phyloP scores from a whole-genome alignment of 2,329 filamentous ascomycete species.

The Penicillium olsonii region DNA sequence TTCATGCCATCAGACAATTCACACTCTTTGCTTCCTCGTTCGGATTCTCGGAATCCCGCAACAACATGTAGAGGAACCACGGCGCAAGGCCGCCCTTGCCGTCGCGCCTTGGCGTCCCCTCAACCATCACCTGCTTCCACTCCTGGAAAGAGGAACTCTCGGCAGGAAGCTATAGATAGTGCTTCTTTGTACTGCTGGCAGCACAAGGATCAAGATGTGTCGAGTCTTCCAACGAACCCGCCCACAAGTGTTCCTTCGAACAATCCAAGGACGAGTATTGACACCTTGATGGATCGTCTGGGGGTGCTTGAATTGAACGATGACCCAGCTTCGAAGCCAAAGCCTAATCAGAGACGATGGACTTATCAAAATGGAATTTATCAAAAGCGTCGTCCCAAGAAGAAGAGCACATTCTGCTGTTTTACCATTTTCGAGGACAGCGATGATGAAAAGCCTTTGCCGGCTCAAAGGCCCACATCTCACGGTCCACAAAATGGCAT shows the following conservation, averaged over 20 bases:
- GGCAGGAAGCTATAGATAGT: constrained; percentile 27
- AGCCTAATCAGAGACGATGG: constrained; percentile 5
- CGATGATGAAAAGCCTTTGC: constrained; percentile 27
- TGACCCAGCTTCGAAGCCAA: constrained; percentile 11
- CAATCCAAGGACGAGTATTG: constrained; percentile 74
- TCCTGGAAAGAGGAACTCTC: constrained; percentile 26
- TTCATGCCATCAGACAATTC: constrained; percentile 74
- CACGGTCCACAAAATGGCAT: constrained; percentile 7
- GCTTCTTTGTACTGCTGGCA: constrained; percentile 80
- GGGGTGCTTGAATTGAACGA: constrained; percentile 69
- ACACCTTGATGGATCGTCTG: constrained; percentile 79
- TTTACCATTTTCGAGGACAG: constrained; percentile 32
- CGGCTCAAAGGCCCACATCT: constrained; percentile 21
- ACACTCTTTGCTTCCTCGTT: constrained; percentile 74
- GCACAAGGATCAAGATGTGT: constrained; percentile 79
- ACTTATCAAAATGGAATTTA: constrained; percentile 10
- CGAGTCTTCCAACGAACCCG: constrained; percentile 16
- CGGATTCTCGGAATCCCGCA: constrained; percentile 80
- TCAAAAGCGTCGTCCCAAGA: constrained; percentile 20
- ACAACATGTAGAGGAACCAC: constrained; percentile 90
- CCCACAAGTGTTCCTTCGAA: constrained; percentile 40
- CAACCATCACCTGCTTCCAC: constrained; percentile 30
- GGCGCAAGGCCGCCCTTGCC: constrained; percentile 76
- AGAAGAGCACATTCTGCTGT: constrained; percentile 33
- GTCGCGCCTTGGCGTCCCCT: constrained; percentile 64